A percentile compares a stretch with the other conserved stretches of the same genome.
phyloP scores from a whole-genome alignment of 2,329 filamentous ascomycete genomes.

The Sarocladium kiliense region DNA sequence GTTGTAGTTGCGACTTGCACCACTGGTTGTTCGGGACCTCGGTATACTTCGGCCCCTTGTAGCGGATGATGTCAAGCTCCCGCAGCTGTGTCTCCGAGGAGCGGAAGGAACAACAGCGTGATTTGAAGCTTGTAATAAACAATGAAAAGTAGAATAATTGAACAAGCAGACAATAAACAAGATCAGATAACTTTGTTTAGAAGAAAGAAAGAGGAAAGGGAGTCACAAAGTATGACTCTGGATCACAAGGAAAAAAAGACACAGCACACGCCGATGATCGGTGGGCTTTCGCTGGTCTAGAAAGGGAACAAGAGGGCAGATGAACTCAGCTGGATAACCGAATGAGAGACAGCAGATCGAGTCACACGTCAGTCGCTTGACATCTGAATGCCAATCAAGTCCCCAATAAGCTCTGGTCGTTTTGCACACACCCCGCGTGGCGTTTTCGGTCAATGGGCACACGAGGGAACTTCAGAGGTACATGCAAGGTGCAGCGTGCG shows the following conservation, averaged over 20 bases:
- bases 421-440: not conserved
- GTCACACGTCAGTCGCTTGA: constrained; percentile 7
- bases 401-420: not conserved
- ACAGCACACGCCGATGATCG: not conserved
- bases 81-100: no score
- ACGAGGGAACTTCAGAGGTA: not conserved
- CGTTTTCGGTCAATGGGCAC: not conserved
- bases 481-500: not conserved
- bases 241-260: constrained; percentile 3
- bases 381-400: constrained; percentile 3
- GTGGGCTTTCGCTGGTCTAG: not conserved
- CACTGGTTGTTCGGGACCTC: not conserved
- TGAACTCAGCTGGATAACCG: constrained; percentile 9
- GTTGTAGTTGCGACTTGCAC: not conserved
- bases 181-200: no score
- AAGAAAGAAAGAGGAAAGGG: constrained; percentile 8
- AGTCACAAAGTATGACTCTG: not conserved
- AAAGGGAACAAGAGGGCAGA: not conserved
- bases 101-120: no score
- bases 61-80: constrained; percentile 7
- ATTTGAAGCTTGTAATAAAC: no score
- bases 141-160: not conserved
- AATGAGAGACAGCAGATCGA: constrained; percentile 5
- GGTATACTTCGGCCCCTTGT: constrained; percentile 1
- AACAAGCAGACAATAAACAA: not conserved